Base-by-base conservation (phyloP, 1,284 basidiomycete species). In the Puccinia horiana region DNA sequence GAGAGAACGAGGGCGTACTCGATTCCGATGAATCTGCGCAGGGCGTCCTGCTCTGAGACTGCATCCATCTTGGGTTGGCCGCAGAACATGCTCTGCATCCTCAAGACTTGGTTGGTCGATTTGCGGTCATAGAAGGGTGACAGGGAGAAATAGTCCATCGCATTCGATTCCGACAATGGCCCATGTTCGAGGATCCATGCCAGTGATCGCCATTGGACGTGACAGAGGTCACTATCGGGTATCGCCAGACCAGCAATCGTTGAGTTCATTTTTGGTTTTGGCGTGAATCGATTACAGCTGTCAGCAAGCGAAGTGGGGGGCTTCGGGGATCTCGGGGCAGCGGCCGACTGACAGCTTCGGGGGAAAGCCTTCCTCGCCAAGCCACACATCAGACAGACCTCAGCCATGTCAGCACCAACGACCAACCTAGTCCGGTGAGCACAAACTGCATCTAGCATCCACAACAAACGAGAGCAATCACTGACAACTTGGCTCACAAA, bases 111-210 rank as follows among this genome's bases (percentile, higher is more conserved):
- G 86, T 95, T 95, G 87, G 92, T 94, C 87, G 93, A 94, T 87
- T 93, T 91, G 86, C 93, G 93, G 88, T 95, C 93, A 86, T 93
- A 95, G 88, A 94, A 94, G 91, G 93, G 93, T 23, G 93, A 94
- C 0, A 90, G 90, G 23, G 92, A 89, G 86, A 95, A 95, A 88
- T 94, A 95, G 80, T 94, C 93, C 84, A 94, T 91, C 61, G 93
- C 93, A 85, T 93, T 93, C 83, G 92, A 90, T 18, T 73, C 65
- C 8, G 49, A 67, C 26, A 85, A 76, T 9, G 82, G 81, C 18
- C 84, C 84, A 65, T 84, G 78, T 23, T 84, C 84, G 73, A 84
- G 70, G 23, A 85, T 76, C 83, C 83, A 85, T 52, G 85, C 85
- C 20, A 84, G 83, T 9, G 85, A 83, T 52, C 85, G 77, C 85